Base-by-base conservation (phyloP, 345 rosid species). In the Aquilaria yunnanensis region DNA sequence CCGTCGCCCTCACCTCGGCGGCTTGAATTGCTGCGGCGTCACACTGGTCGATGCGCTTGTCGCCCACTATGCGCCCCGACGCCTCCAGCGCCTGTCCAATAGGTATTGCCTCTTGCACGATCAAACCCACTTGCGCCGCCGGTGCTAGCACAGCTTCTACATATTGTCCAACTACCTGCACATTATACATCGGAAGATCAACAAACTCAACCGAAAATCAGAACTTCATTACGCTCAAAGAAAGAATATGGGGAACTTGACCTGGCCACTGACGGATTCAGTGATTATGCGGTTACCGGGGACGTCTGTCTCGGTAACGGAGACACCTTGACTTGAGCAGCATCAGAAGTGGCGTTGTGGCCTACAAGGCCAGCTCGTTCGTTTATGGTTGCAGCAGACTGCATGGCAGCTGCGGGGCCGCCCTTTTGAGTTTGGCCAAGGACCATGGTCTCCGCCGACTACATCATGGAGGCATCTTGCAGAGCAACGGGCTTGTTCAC, bases 21-120 rank as follows among this genome's bases (percentile, higher is more conserved):
- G 90, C 89, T 56, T 85, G 98, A 58, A 88, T 86, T 3, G 96
- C 96, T 0, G 92, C 84, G 0, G 86, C 86, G 2, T 92, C 90
- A 57, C 85, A 80, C 47, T 79, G 89, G 51, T 88, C 89, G 12
- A 88, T 83, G 0, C 80, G 71, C 66, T 77, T 86, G 62, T 70
- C 62, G 43, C 81, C 86, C 4, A 75, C 81, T 0, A 77, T 76
- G 5, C 62, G 64, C 5, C 76, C 70, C 8, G 77, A 56, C 0
- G 90, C 85, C 69, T 91, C 88, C 23, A 88, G 75, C 10, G 90
- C 94, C 70, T 88, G 87, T 23, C 94, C 96, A 13, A 83, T 83
- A 0, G 92, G 84, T 51, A 84, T 75, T 1, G 75, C 70, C 33
- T 70, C 69, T 68, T 78, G 86, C 45, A 60, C 62, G 9, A 51